phyloP scores from a whole-genome alignment of 495 filamentous ascomycete genomes.

The Neurospora terricola region DNA sequence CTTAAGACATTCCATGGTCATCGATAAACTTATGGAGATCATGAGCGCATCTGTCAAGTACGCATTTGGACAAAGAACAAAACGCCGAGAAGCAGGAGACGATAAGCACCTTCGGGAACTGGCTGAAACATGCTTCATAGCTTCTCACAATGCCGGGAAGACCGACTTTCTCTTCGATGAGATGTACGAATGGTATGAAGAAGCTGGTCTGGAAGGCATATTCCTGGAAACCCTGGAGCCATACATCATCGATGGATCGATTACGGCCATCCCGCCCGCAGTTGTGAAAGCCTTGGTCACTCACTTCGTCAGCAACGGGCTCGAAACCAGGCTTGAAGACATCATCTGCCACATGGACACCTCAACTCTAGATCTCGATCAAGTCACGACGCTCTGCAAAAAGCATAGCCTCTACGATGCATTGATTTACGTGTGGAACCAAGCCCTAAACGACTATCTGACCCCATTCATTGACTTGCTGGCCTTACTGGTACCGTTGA shows the following conservation, averaged over 20 bases:
- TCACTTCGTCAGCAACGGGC: constrained; percentile 63
- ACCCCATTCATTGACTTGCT: constrained; percentile 82
- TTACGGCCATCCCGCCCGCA: constrained; percentile 66
- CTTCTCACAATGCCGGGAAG: constrained; percentile 65
- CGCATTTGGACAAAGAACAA: constrained; percentile 56
- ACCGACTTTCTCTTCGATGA: constrained; percentile 83
- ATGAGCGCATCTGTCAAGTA: constrained; percentile 88
- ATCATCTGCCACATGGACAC: constrained; percentile 91
- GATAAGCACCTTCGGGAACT: constrained; percentile 62
- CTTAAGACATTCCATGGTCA: constrained; percentile 69
- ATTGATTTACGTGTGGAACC: constrained; percentile 94
- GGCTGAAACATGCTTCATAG: constrained; percentile 72
- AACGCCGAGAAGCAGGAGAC: constrained; percentile 41
- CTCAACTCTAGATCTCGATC: constrained; percentile 84
- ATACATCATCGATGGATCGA: constrained; percentile 68
- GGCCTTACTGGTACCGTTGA: constrained; percentile 51
- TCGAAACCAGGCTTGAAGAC: constrained; percentile 75
- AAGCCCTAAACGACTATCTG: constrained; percentile 77
- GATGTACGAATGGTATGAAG: constrained; percentile 81
- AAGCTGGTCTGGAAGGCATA: constrained; percentile 56
- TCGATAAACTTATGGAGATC: constrained; percentile 85
- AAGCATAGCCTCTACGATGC: constrained; percentile 88
- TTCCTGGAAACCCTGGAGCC: constrained; percentile 83
- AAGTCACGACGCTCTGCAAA: constrained; percentile 83
- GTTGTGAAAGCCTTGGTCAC: constrained; percentile 79